Percentiles rank a stretch among this genome's conserved stretches.
Evolutionary conservation across 106 monocot genomes (phyloP).

Genomic region (Dendrobium chrysotoxum): DNA sequence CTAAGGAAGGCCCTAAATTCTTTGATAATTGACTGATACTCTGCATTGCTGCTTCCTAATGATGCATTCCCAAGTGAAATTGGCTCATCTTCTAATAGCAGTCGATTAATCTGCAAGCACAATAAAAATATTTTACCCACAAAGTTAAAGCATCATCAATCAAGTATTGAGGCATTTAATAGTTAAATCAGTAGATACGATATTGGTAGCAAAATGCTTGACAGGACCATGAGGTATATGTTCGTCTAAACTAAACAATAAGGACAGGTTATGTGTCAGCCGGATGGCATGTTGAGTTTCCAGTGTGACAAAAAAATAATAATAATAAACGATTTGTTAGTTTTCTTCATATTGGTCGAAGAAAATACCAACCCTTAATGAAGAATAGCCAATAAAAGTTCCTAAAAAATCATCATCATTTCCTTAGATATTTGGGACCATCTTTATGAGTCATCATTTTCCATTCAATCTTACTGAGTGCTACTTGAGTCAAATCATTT

Average conservation of each 20-base stretch:
- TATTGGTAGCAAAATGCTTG: background rate
- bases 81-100: conserved; percentile 74
- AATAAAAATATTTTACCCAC: background rate
- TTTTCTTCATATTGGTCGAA: background rate
- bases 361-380: background rate
- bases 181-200: background rate
- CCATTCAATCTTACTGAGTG: background rate
- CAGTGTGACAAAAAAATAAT: too few relatives aligned
- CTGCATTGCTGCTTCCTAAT: conserved; percentile 29
- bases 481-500: background rate
- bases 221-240: background rate
- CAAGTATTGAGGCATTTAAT: background rate
- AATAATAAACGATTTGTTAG: background rate
- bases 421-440: background rate
- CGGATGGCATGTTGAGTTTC: too few relatives aligned
- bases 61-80: conserved; percentile 17
- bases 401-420: background rate
- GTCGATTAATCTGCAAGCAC: conserved; percentile 75
- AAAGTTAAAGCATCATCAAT: background rate
- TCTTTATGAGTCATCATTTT: background rate
- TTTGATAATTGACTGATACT: conserved; percentile 54
- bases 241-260: background rate
- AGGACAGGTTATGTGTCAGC: background rate
- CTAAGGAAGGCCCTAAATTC: conserved; percentile 96
- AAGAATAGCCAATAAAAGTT: background rate